Evolutionary conservation across 805 yeast genomes (phyloP), one percentile per base, ranked within the genome.

Genomic region (Pichia heedii): DNA sequence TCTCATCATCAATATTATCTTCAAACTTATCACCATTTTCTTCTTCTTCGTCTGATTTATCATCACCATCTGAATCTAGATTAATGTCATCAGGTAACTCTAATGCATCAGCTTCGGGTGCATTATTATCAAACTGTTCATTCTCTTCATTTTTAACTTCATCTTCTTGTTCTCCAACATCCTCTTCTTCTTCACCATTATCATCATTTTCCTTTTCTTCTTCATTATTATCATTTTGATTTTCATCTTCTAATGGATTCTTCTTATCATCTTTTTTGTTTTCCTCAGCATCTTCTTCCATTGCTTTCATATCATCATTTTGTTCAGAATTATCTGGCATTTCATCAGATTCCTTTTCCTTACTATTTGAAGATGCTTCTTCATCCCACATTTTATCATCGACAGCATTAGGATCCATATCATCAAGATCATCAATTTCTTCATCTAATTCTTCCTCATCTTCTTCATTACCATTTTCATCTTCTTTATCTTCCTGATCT

Each of bases 331-430:
- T 69, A 12, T 80, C 77, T 3, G 86, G 79, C 66, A 78, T 64
- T 45, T 74, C 68, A 22, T 88, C 95, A 9, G 89, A 72, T 36
- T 87, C 85, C 58, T 88, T 88, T 55, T 88, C 96, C 56, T 86
- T 84, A 19, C 76, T 72, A 50, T 76, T 76, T 15, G 81, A 87
- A 44, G 79, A 73, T 12, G 82, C 84, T 58, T 90, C 88, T 55
- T 89, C 97, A 56, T 90, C 93, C 96, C 97, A 90, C 96, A 87
- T 87, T 65, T 87, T 90, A 52, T 90, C 97, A 60, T 90, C 97
- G 40, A 90, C 78, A 3, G 96, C 95, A 63, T 88, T 86, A 2
- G 96, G 96, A 69, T 89, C 97, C 50, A 83, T 69, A 44, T 87
- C 95, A 59, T 85, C 95, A 27, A 90, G 65, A 55, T 89, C 85